These are phyloP conservation scores for Millerozyma miso DNA, from an alignment of 805 yeast species.

Conservation along the genomic window DNA sequence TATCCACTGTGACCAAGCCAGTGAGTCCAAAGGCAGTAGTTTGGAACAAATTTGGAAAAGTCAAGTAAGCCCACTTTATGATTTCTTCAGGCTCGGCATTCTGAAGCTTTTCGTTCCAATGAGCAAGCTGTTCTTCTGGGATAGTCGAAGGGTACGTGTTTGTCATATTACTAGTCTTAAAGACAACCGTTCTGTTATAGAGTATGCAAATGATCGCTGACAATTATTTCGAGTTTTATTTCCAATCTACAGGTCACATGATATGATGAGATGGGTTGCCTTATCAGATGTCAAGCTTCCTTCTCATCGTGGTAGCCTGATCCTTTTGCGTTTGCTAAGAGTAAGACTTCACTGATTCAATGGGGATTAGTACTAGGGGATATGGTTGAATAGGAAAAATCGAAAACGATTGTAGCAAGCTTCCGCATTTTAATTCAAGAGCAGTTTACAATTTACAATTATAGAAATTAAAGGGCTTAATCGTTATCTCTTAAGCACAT, in stretches of 20 bases:
- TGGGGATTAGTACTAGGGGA: no score
- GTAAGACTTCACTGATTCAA: no score
- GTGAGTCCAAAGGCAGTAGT: slow-evolving; percentile 95
- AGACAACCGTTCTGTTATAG: background rate
- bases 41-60: slow-evolving; percentile 79
- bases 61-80: slow-evolving; percentile 75
- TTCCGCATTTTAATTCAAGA: no score
- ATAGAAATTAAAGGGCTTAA: no score
- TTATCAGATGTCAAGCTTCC: no score
- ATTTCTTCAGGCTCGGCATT: slow-evolving; percentile 64
- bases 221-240: background rate
- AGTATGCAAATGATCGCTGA: background rate
- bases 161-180: slow-evolving; percentile 2
- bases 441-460: no score
- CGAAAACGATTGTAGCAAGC: no score
- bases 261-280: slow-evolving; percentile 1
- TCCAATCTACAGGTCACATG: background rate
- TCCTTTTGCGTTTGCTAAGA: no score
- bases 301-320: no score
- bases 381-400: no score
- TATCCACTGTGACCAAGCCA: slow-evolving; percentile 84
- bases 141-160: slow-evolving; percentile 14
- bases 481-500: no score
- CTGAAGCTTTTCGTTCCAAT: slow-evolving; percentile 61
- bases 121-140: slow-evolving; percentile 53